Base-by-base conservation (phyloP, 352 stramenopile species). In the Globisporangium abappressorium region DNA sequence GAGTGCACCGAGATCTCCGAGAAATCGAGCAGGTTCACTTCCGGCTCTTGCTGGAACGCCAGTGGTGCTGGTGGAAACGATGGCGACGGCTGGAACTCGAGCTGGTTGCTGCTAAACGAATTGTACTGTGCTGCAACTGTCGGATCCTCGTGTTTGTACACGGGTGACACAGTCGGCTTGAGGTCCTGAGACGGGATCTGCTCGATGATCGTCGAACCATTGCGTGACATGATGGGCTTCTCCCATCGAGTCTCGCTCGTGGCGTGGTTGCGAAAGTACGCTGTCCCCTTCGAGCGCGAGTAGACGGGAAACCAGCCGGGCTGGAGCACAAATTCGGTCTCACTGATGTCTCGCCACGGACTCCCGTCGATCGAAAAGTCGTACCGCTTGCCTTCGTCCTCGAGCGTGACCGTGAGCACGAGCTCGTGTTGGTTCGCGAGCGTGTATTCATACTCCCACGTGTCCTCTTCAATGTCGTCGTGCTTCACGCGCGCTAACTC, bases 321-420 rank as follows among this genome's bases (percentile, higher is more conserved):
- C 67, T 94, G 78, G 30, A 95, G 80, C 70, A 93, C 84, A 74
- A 93, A 95, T 26, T 94, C 85, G 12, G 88, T 95, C 74, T 90
- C 70, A 34, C 82, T 78, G 49, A 95, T 87, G 36, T 92, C 84
- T 24, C 49, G 73, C 86, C 85, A 95, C 4, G 77, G 69, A 47
- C 76, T 90, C 0, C 86, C 86, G 62, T 95, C 83, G 65, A 95
- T 88, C 62, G 89, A 81, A 49, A 94, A 82, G 34, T 89, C 86
- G 70, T 92, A 94, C 34, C 68, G 78, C 65, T 92, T 91, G 55
- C 76, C 66, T 6, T 90, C 79, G 30, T 81, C 78, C 60, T 89
- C 77, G 2, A 92, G 79, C 28, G 84, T 85, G 46, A 94, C 86
- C 2, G 82, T 70, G 11, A 94, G 56, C 34, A 80, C 75, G 33